phyloP scores from a whole-genome alignment of 768 basidiomycete genomes.

The Calocybe gangraenosa region DNA sequence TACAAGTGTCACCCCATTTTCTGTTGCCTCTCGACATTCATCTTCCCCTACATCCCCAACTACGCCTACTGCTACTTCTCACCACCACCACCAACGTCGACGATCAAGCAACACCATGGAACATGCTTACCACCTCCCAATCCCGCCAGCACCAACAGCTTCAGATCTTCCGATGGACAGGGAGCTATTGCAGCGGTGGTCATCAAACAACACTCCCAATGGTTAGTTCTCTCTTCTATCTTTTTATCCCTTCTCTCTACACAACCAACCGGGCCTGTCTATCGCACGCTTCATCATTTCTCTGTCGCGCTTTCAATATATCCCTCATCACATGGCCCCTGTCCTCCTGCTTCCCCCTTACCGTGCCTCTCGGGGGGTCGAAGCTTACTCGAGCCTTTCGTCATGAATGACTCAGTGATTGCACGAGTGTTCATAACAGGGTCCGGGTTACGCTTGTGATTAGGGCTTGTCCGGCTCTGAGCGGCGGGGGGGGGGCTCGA shows the following conservation, averaged over 20 bases:
- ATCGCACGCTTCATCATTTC: no score
- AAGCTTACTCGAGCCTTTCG: background rate
- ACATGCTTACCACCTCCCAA: constrained; percentile 5
- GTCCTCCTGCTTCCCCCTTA: background rate
- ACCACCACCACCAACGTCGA: background rate
- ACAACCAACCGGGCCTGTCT: background rate
- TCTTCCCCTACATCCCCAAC: background rate
- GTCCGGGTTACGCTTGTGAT: no score
- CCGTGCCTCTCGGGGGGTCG: background rate
- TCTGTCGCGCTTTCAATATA: background rate
- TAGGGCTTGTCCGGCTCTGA: no score
- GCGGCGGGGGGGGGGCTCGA: no score
- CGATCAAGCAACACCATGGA: background rate
- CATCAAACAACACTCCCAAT: constrained; percentile 7
- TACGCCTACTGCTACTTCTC: background rate
- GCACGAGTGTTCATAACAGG: no score
- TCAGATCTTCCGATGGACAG: constrained; percentile 14
- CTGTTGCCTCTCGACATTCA: background rate
- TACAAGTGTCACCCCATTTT: background rate
- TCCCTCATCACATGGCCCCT: background rate
- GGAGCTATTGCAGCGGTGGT: constrained; percentile 17
- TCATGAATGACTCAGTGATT: background rate
- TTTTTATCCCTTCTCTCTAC: background rate
- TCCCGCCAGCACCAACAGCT: constrained; percentile 12
- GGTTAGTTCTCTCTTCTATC: constrained; percentile 2